Conservation (phyloP, 148 eudicot genomes). For the Oxyria digyna region DNA sequence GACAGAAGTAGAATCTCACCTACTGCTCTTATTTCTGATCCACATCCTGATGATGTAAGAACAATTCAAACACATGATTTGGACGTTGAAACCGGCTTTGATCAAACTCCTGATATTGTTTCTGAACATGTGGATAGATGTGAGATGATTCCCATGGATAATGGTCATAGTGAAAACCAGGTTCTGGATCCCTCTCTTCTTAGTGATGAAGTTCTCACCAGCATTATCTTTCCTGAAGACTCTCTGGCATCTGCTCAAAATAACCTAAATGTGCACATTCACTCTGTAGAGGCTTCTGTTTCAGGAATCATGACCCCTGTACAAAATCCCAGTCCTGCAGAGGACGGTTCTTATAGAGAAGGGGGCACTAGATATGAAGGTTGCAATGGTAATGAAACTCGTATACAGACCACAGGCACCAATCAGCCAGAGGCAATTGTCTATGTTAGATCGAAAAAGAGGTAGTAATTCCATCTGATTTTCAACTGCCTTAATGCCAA, state of each 20-base stretch:
- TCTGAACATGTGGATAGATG: conserved; percentile 12
- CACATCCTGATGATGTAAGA: conserved; percentile 6
- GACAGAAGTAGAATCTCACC: conserved; percentile 11
- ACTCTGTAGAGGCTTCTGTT: conserved; percentile 9
- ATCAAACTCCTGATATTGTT: conserved; percentile 6
- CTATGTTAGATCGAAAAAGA: conserved; percentile 14
- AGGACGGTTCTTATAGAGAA: not conserved
- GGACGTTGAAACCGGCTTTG: conserved; percentile 13
- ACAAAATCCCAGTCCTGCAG: conserved; percentile 6
- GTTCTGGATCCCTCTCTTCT: conserved; percentile 11
- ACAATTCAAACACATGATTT: not conserved
- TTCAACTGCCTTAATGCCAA: not conserved
- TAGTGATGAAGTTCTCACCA: not conserved
- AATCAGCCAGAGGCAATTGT: conserved; percentile 13
- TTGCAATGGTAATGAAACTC: conserved; percentile 17
- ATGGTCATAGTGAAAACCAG: conserved; percentile 14
- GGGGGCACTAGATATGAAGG: not conserved
- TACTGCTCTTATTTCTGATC: conserved; percentile 13
- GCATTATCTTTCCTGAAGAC: conserved; percentile 6
- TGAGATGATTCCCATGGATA: conserved; percentile 1
- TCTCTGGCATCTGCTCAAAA: conserved; percentile 13
- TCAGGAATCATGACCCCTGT: conserved; percentile 13
- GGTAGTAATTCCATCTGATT: conserved; percentile 12
- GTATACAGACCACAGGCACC: conserved; percentile 13
- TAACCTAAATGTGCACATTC: conserved; percentile 10